Percentiles rank a stretch among this genome's conserved stretches.
Evolutionary conservation across 768 basidiomycete species (phyloP).

Genomic region (Lentinus brumalis): DNA sequence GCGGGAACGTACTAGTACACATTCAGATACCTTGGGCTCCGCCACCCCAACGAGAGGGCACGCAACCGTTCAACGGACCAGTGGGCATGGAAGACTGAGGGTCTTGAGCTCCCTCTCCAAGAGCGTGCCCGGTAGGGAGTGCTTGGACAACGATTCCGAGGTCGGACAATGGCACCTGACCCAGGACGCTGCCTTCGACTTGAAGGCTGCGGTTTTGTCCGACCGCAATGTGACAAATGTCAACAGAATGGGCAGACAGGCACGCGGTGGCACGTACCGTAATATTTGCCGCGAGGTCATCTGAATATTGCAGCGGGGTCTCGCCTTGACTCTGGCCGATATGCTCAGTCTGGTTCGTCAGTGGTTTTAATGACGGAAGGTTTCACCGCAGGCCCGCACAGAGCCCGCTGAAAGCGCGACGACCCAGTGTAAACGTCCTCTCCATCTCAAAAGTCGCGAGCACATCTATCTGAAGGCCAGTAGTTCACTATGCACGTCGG

Average conservation of each 20-base stretch:
- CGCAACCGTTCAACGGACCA: slow-evolving; percentile 11
- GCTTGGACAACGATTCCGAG: slow-evolving; percentile 16
- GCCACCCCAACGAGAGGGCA: slow-evolving; percentile 33
- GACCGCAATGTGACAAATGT: not conserved
- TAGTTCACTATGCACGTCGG: no score
- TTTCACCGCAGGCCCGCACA: no score
- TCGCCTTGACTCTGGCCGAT: slow-evolving; percentile 25
- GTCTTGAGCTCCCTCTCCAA: not conserved
- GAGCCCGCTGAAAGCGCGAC: no score
- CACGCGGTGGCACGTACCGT: slow-evolving; percentile 29
- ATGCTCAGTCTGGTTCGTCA: slow-evolving; percentile 15
- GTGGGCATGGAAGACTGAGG: not conserved
- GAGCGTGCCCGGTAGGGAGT: slow-evolving; percentile 32
- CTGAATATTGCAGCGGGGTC: slow-evolving; percentile 19
- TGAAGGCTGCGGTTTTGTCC: slow-evolving; percentile 27
- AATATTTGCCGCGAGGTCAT: slow-evolving; percentile 32
- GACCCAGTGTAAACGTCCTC: no score
- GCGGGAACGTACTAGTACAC: slow-evolving; percentile 20
- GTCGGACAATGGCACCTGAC: slow-evolving; percentile 27
- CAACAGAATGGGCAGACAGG: not conserved
- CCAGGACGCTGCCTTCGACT: slow-evolving; percentile 26
- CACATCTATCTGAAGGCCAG: no score
- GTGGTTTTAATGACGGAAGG: no score
- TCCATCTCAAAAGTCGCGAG: no score
- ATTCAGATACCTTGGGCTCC: slow-evolving; percentile 32